phyloP scores from a whole-genome alignment of 2,329 filamentous ascomycete genomes.

The Paraphaeosphaeria minitans region DNA sequence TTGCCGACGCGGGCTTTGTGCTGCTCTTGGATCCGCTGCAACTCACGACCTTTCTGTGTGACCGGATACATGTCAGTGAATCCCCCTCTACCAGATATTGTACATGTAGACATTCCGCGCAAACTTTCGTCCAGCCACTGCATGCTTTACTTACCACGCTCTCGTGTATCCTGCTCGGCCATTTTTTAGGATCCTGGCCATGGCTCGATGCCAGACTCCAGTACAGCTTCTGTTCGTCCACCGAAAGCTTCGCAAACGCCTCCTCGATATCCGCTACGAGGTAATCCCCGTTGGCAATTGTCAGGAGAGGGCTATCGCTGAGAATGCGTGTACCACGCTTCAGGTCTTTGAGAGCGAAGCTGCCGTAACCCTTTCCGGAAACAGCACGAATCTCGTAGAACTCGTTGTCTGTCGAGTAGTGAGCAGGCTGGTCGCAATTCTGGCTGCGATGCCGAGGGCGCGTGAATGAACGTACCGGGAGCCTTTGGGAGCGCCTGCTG shows the following conservation, averaged over 20 bases:
- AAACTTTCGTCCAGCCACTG: too few relatives aligned
- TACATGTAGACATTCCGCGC: neutral
- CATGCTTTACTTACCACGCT: conserved; percentile 12
- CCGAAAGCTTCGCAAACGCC: conserved; percentile 28
- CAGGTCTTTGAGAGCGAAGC: conserved; percentile 46
- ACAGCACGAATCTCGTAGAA: conserved; percentile 40
- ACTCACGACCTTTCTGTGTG: conserved; percentile 17
- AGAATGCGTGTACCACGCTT: conserved; percentile 48
- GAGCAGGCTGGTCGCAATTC: neutral
- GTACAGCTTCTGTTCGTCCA: conserved; percentile 28
- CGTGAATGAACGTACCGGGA: neutral
- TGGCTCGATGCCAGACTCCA: conserved; percentile 36
- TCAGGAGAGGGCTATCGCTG: conserved; percentile 47
- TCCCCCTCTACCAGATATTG: too few relatives aligned
- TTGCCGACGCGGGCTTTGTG: conserved; percentile 34
- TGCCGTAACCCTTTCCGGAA: conserved; percentile 50
- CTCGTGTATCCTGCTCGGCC: conserved; percentile 35
- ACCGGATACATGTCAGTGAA: neutral
- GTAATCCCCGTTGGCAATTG: conserved; percentile 40
- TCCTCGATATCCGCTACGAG: conserved; percentile 39
- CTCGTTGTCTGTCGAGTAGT: conserved; percentile 20
- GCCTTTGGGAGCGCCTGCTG: neutral
- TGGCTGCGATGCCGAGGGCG: neutral
- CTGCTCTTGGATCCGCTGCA: conserved; percentile 36
- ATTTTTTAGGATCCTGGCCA: conserved; percentile 30